Percentiles rank a stretch among this genome's conserved stretches.
These are phyloP conservation scores for Bombardia bombarda DNA, from an alignment of 495 filamentous ascomycete genomes.

Conservation along the genomic window DNA sequence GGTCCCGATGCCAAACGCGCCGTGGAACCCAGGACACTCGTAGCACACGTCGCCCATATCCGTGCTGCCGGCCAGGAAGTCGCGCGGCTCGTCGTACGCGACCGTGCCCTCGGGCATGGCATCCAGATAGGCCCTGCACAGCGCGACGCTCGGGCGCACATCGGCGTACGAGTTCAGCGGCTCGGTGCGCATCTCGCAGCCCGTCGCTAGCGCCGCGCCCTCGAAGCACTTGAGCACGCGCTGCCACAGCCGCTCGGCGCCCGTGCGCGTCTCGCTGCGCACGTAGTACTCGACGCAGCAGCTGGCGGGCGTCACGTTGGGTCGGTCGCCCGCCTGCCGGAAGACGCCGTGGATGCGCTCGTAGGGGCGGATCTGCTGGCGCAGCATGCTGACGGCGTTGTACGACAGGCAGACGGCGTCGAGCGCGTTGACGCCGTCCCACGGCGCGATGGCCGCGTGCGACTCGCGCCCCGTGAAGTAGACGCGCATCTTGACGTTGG, in stretches of 20 bases:
- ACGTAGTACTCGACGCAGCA: conserved; percentile 50
- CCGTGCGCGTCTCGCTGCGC: conserved; percentile 35
- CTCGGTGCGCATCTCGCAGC: conserved; percentile 41
- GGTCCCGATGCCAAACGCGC: conserved; percentile 43
- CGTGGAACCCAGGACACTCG: conserved; percentile 50
- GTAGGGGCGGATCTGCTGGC: conserved; percentile 47
- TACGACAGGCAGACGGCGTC: conserved; percentile 56
- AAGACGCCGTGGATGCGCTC: conserved; percentile 27
- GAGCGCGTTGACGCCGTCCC: conserved; percentile 57
- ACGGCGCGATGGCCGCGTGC: conserved; percentile 54
- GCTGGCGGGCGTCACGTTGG: conserved; percentile 45
- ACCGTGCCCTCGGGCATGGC: conserved; percentile 38
- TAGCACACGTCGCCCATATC: conserved; percentile 51
- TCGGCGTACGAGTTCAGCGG: conserved; percentile 46
- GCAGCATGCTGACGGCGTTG: conserved; percentile 52
- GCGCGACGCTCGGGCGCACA: conserved; percentile 37
- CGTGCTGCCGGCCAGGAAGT: conserved; percentile 36
- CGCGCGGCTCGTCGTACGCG: conserved; percentile 27
- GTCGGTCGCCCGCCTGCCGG: conserved; percentile 19
- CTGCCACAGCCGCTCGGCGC: conserved; percentile 38
- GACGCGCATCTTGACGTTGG: conserved; percentile 42
- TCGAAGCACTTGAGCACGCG: conserved; percentile 48
- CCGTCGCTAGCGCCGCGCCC: conserved; percentile 47
- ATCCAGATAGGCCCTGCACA: conserved; percentile 44
- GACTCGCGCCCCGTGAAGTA: conserved; percentile 41